phyloP scores from a whole-genome alignment of 495 filamentous ascomycete species.

The Annulohypoxylon maeteangense region DNA sequence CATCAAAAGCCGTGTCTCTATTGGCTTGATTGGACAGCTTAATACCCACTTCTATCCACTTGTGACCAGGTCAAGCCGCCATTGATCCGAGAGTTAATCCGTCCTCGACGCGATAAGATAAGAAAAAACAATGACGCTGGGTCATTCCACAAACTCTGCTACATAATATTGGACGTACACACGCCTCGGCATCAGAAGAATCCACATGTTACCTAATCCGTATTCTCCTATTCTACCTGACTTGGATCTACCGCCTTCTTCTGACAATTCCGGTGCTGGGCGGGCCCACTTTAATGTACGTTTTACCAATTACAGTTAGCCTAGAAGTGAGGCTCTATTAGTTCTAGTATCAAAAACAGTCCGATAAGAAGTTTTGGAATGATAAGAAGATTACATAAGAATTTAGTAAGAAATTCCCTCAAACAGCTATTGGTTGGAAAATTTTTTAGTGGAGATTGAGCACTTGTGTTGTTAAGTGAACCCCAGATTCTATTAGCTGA shows the following conservation, averaged over 20 bases:
- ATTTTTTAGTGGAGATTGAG: no score
- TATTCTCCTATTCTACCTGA: neutral
- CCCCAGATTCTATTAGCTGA: no score
- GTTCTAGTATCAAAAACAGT: no score
- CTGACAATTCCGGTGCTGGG: no score
- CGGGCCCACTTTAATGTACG: no score
- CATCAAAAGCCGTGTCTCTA: constrained; percentile 21
- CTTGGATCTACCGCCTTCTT: constrained; percentile 3
- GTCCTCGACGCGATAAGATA: constrained; percentile 42
- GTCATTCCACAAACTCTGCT: neutral
- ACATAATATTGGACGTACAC: neutral
- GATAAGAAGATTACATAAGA: no score
- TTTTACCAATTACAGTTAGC: no score
- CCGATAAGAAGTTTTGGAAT: no score
- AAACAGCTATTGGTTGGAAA: no score
- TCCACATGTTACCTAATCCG: constrained; percentile 1
- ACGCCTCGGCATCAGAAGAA: constrained; percentile 31
- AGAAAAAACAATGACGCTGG: constrained; percentile 33
- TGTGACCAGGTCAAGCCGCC: constrained; percentile 8
- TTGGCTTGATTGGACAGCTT: constrained; percentile 21
- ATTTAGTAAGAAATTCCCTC: no score
- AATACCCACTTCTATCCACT: neutral
- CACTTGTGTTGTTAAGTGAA: no score
- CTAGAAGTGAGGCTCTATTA: no score
- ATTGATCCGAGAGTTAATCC: constrained; percentile 44